A percentile compares a stretch with the other conserved stretches of the same genome.
These are phyloP conservation scores for Ogataea kodamae DNA, from an alignment of 805 yeast species.

Conservation along the genomic window DNA sequence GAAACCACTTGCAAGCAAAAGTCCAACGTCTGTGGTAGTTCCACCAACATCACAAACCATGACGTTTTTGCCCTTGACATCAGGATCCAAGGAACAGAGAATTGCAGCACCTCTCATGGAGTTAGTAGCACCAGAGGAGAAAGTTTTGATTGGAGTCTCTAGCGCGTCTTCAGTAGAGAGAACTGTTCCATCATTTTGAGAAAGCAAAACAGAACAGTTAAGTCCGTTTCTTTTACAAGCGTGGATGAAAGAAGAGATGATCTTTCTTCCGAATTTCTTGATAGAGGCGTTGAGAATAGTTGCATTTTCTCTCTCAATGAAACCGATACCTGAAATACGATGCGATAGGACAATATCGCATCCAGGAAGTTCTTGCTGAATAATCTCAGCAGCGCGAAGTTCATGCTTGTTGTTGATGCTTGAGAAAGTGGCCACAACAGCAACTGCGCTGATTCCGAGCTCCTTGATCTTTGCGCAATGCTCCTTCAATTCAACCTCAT, in stretches of 20 bases:
- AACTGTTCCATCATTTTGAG: conserved; percentile 9
- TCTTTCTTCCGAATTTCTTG: conserved; percentile 6
- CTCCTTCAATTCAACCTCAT: conserved; percentile 2
- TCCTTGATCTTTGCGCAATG: conserved; percentile 3
- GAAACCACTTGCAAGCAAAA: conserved; percentile 5
- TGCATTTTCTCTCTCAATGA: conserved; percentile 8
- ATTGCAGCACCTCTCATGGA: conserved; percentile 11
- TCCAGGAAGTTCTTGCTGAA: conserved; percentile 4
- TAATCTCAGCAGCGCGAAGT: conserved; percentile 3
- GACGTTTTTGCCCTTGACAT: conserved; percentile 4
- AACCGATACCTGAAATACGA: conserved; percentile 6
- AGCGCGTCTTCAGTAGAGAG: conserved; percentile 6
- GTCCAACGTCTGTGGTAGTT: conserved; percentile 10
- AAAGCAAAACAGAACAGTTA: conserved; percentile 5
- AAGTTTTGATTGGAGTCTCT: conserved; percentile 8
- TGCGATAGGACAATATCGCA: conserved; percentile 9
- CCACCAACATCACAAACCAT: conserved; percentile 11
- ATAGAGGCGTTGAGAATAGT: conserved; percentile 8
- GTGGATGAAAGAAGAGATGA: conserved; percentile 6
- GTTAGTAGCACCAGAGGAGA: conserved; percentile 10
- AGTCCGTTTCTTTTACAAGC: conserved; percentile 6
- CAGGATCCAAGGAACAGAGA: conserved; percentile 7
- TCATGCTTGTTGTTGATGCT: conserved; percentile 7
- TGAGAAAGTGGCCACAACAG: conserved; percentile 7
- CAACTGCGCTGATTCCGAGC: conserved; percentile 5